phyloP scores from a whole-genome alignment of 208 protist genomes.

The Trichomonas gallinae region DNA sequence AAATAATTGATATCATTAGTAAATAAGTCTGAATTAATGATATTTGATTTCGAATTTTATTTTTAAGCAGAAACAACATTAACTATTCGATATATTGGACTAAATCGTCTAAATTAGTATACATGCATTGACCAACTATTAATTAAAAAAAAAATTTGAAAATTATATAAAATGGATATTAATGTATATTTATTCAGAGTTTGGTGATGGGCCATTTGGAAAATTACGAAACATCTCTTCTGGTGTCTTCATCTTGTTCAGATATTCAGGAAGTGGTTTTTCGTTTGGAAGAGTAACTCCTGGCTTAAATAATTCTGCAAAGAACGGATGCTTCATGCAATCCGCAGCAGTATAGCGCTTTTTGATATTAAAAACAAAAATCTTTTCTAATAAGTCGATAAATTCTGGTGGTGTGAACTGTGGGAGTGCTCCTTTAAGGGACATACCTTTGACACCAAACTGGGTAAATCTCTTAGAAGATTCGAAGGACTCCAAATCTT shows the following conservation, averaged over 20 bases:
- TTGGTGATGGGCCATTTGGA: not conserved
- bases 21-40: too few species aligned
- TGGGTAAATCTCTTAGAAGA: not conserved
- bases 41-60: too few species aligned
- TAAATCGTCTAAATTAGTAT: too few species aligned
- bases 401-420: not conserved
- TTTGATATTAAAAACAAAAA: not conserved
- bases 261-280: not conserved
- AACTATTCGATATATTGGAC: too few species aligned
- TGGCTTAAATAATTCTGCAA: not conserved
- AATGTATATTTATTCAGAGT: not conserved
- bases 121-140: too few species aligned
- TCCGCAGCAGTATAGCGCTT: not conserved
- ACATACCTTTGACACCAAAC: not conserved
- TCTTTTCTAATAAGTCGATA: not conserved
- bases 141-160: too few species aligned
- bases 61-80: too few species aligned
- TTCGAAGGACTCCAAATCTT: not conserved
- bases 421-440: not conserved
- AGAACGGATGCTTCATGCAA: constrained; percentile 11
- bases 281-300: not conserved
- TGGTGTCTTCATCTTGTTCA: not conserved
- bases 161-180: too few species aligned
- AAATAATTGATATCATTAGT: too few species aligned
- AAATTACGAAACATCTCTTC: constrained; percentile 4